Conservation (phyloP, 305 asterid genomes). For the Solanum hybrid region DNA sequence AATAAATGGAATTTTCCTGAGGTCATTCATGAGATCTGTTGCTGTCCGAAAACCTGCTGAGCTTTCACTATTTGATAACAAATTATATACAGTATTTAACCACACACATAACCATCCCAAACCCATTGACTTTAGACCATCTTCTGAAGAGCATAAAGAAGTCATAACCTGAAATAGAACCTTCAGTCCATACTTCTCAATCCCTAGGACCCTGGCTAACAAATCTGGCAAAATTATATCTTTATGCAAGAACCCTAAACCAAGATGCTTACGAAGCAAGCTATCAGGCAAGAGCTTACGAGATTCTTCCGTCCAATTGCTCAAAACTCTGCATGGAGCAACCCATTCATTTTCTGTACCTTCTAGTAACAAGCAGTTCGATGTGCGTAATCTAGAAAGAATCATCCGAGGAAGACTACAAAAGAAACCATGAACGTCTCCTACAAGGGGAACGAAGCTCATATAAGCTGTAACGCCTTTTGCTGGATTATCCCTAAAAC, state of each 20-base stretch:
- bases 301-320: conserved; percentile 75
- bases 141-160: conserved; percentile 47
- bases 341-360: conserved; percentile 57
- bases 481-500: conserved; percentile 56
- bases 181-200: conserved; percentile 83
- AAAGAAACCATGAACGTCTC: conserved; percentile 70
- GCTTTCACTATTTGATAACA: conserved; percentile 26
- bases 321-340: conserved; percentile 77
- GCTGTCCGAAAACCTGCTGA: conserved; percentile 27
- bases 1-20: conserved; percentile 58
- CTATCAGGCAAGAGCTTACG: conserved; percentile 60
- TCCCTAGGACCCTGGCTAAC: conserved; percentile 70
- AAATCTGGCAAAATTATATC: conserved; percentile 73
- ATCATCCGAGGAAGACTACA: conserved; percentile 74
- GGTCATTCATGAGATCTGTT: conserved; percentile 37
- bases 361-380: conserved; percentile 72
- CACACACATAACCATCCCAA: conserved; percentile 68
- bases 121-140: conserved; percentile 62
- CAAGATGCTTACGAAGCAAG: conserved; percentile 71
- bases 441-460: conserved; percentile 41
- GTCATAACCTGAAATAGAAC: conserved; percentile 44
- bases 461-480: conserved; percentile 69
- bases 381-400: conserved; percentile 65
- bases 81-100: conserved; percentile 52
- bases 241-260: conserved; percentile 71